Evolutionary conservation across 306 rosid genomes (phyloP), one percentile per base, ranked within the genome.

Genomic region (Rosa persica): DNA sequence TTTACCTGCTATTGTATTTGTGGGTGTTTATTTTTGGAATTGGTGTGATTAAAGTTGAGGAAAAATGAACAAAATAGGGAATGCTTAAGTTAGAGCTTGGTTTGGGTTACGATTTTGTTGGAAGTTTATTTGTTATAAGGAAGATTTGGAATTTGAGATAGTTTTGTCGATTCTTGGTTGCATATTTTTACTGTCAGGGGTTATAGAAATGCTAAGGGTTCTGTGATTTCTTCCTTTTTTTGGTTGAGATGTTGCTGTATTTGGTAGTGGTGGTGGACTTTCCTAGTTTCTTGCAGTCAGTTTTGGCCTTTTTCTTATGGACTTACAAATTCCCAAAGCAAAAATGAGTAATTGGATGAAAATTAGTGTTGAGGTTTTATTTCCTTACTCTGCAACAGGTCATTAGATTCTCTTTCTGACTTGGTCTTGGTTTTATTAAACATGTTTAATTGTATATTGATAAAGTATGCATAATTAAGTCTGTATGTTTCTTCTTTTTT

Each of bases 331-430:
- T 23, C 22, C 96, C 97, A 11, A 94, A 94, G 75, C 85, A 96
- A 1, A 94, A 88, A 92, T 94, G 80, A 90, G 97, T 85, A 94
- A 90, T 83, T 80, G 89, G 81, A 88, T 90, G 93, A 90, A 90
- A 80, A 94, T 92, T 66, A 6, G 60, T 52, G 11, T 20, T 52
- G 19, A 52, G 3, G 4, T 19, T 52, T 52, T 19, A 20, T 4
- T 19, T 54, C 10, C 8, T 19, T 54, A 10, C 60, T 6, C 2
- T 54, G 60, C 4, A 6, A 20, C 60, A 6, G 25, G 60, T 19
- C 20, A 20, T 20, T 54, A 6, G 22, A 54, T 54, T 7, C 60
- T 17, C 5, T 20, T 51, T 54, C 6, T 6, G 58, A 19, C 9
- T 52, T 52, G 23, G 22, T 54, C 25, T 20, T 54, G n/a, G n/a